A percentile compares a stretch with the other conserved stretches of the same genome.
phyloP scores from a whole-genome alignment of 2,329 filamentous ascomycete species.

The Nemania bipapillata region DNA sequence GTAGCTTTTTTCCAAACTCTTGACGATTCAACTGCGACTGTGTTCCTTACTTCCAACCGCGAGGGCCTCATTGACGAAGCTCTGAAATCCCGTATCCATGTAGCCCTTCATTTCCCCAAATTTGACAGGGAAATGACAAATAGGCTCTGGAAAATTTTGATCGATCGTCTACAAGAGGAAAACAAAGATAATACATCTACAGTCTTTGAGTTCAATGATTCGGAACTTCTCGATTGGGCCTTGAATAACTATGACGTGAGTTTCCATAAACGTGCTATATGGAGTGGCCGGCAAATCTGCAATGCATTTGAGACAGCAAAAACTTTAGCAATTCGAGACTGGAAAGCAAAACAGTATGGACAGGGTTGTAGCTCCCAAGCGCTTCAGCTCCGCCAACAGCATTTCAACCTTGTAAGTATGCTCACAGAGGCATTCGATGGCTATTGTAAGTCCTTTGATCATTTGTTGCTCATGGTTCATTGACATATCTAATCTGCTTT shows the following conservation, averaged over 20 bases:
- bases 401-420: not conserved
- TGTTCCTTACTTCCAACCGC: conserved; percentile 3
- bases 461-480: not conserved
- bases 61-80: not conserved
- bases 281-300: not conserved
- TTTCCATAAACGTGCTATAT: not conserved
- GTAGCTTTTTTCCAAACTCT: not conserved
- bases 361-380: not conserved
- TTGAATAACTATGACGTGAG: not conserved
- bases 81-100: conserved; percentile 3
- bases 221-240: not conserved
- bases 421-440: not conserved
- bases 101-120: not conserved
- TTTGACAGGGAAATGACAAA: not conserved
- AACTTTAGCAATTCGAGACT: not conserved
- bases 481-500: not conserved
- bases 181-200: not conserved
- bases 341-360: too few relatives aligned
- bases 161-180: not conserved
- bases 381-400: not conserved
- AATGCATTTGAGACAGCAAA: not conserved
- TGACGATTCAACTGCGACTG: not conserved
- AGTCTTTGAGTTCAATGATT: not conserved
- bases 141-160: not conserved
- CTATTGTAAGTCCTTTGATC: not conserved